Conservation (phyloP, 768 basidiomycete species). For the Royoungia palumana region DNA sequence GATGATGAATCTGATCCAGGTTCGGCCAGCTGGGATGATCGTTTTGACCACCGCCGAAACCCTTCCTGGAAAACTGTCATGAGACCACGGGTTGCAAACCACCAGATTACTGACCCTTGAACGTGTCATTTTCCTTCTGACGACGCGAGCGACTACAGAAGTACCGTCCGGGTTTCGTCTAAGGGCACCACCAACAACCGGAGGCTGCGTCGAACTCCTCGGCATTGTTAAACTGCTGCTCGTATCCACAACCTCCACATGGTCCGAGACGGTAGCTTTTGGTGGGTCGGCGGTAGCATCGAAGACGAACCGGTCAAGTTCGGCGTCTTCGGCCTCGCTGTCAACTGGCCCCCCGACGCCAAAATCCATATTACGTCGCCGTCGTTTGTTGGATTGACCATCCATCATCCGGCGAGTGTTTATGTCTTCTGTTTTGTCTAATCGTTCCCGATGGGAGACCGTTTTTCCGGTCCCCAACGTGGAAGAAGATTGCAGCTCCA, state of each 20-base stretch:
- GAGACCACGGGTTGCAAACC: slow-evolving; percentile 2
- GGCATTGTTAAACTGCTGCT: slow-evolving; percentile 8
- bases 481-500: slow-evolving; percentile 73
- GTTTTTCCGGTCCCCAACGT: slow-evolving; percentile 76
- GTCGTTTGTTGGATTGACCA: slow-evolving; percentile 47
- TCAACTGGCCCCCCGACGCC: slow-evolving; percentile 6
- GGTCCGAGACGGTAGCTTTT: neutral
- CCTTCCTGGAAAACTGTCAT: slow-evolving; percentile 26
- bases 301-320: slow-evolving; percentile 32
- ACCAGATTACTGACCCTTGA: slow-evolving; percentile 40
- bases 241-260: slow-evolving; percentile 16
- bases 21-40: slow-evolving; percentile 27
- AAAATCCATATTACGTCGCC: slow-evolving; percentile 38
- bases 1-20: slow-evolving; percentile 58
- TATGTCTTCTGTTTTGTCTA: slow-evolving; percentile 59
- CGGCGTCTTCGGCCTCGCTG: slow-evolving; percentile 34
- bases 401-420: slow-evolving; percentile 52
- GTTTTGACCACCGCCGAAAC: slow-evolving; percentile 52
- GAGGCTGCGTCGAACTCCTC: slow-evolving; percentile 12
- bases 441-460: slow-evolving; percentile 55
- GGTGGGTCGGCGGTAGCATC: slow-evolving; percentile 15
- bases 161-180: slow-evolving; percentile 65
- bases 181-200: slow-evolving; percentile 59
- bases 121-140: slow-evolving; percentile 42
- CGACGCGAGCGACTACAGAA: slow-evolving; percentile 43